Conservation (phyloP, 192 early-diverging fungal genomes). For the Geranomyces michiganensis region DNA sequence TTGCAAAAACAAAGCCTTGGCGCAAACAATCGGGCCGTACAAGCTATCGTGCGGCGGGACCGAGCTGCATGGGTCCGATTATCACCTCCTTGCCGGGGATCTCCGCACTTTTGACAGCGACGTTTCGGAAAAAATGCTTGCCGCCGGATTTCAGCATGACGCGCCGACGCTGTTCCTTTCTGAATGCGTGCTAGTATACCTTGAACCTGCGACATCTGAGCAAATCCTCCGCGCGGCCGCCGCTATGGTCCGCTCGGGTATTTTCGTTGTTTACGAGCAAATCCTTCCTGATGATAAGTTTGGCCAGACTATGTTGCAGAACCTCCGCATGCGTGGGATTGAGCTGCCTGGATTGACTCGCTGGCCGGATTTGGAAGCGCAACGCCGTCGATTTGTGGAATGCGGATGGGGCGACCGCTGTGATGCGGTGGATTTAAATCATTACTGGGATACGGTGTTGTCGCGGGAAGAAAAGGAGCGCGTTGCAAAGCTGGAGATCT, state of each 20-base stretch:
- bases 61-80: conserved; percentile 70
- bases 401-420: conserved; percentile 55
- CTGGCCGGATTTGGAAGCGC: conserved; percentile 73
- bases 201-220: conserved; percentile 68
- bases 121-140: conserved; percentile 63
- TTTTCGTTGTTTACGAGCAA: conserved; percentile 89
- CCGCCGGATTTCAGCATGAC: conserved; percentile 61
- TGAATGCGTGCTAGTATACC: conserved; percentile 93
- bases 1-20: conserved; percentile 48
- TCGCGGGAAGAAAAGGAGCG: conserved; percentile 51
- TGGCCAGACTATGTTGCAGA: conserved; percentile 89
- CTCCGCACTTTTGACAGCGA: conserved; percentile 65
- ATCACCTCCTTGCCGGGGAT: conserved; percentile 79
- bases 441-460: conserved; percentile 51
- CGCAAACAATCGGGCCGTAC: conserved; percentile 36
- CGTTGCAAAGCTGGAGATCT: conserved; percentile 74
- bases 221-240: conserved; percentile 54
- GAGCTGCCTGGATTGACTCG: conserved; percentile 76
- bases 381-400: conserved; percentile 66
- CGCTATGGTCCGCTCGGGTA: conserved; percentile 5
- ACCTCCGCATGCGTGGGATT: conserved; percentile 74
- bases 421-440: conserved; percentile 50
- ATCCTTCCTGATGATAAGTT: conserved; percentile 89
- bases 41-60: conserved; percentile 58
- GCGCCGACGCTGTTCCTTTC: conserved; percentile 87